Evolutionary conservation across 78 protist genomes (phyloP), one percentile per base, ranked within the genome.

Genomic region (Dictyostelium citrinum): DNA sequence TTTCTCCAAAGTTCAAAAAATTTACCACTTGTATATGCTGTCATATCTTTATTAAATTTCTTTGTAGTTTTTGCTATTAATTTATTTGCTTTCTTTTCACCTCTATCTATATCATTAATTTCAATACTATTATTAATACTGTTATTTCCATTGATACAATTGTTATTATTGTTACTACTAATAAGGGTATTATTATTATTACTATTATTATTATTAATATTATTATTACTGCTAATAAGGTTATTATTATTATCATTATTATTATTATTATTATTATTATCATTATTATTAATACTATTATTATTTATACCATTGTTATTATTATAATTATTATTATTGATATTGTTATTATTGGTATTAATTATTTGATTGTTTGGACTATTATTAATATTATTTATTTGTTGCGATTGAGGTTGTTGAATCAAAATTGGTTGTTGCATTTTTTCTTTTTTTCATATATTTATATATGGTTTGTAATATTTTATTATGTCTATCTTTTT

Each of bases 1-100:
- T 64, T 64, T 64, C 72, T 64, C 72, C 72, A 64, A 11, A 64
- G 35, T 64, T 64, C 72, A 64, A 64, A 64, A 64, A 64, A 64
- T 64, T 64, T 64, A 64, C 72, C 35, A 64, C 72, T 64, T 64
- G 72, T 64, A 64, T 64, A 64, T 8, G 35, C 31, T 11, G 72
- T 64, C 72, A 64, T 64, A 27, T 64, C 72, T 24, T 64, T 29
- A 64, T 64, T 24, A 64, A 27, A 64, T 64, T 64, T 64, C 24
- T 64, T 64, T 11, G 72, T 64, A 27, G 31, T 24, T 11, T 64
- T 64, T 64, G 72, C 72, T 0, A 64, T 64, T 64, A 64, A 64
- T 64, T 64, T 64, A 64, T 64, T 64, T 64, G 72, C 72, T 27
- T 64, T 64, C 35, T 27, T 64, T 64, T 64, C 72, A 64, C 72